These are phyloP conservation scores for Pseudoperonospora humuli DNA, from an alignment of 352 stramenopile genomes.

Conservation along the genomic window DNA sequence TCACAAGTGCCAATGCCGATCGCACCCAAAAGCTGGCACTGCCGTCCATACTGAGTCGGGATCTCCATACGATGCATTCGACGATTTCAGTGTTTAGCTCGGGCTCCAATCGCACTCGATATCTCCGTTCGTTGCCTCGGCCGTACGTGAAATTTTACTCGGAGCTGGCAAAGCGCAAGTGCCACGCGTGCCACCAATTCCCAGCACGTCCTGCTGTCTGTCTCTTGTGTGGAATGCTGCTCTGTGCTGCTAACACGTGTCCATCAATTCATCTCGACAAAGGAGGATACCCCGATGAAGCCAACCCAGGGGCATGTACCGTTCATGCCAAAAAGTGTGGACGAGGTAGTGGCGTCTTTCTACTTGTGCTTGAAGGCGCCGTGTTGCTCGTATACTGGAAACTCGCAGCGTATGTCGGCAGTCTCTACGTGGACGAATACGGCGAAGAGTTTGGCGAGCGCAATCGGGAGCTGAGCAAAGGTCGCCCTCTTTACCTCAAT, in stretches of 20 bases:
- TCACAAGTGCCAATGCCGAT: slow-evolving; percentile 53
- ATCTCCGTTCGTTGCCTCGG: slow-evolving; percentile 59
- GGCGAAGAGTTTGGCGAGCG: slow-evolving; percentile 83
- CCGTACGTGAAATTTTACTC: slow-evolving; percentile 84
- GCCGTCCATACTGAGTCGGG: slow-evolving; percentile 38
- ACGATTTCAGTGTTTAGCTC: slow-evolving; percentile 67
- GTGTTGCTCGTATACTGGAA: slow-evolving; percentile 86
- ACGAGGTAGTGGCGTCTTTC: slow-evolving; percentile 71
- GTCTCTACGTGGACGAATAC: slow-evolving; percentile 84
- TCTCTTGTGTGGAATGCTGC: slow-evolving; percentile 68
- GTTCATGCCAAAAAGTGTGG: slow-evolving; percentile 83
- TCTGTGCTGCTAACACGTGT: slow-evolving; percentile 79
- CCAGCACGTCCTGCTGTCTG: slow-evolving; percentile 76
- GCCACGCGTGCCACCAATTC: slow-evolving; percentile 66
- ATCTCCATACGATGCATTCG: slow-evolving; percentile 75
- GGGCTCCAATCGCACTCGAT: slow-evolving; percentile 54
- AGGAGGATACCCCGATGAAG: slow-evolving; percentile 62
- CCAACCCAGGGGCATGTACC: slow-evolving; percentile 74
- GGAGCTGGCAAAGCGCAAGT: slow-evolving; percentile 74
- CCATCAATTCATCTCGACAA: slow-evolving; percentile 66
- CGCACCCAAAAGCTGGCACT: slow-evolving; percentile 26
- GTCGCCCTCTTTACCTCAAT: slow-evolving; percentile 75
- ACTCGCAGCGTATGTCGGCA: slow-evolving; percentile 72
- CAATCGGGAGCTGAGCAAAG: slow-evolving; percentile 75
- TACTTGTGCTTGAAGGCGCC: slow-evolving; percentile 75